Conservation (phyloP, 2,329 filamentous ascomycete genomes). For the Cordyceps sp. region DNA sequence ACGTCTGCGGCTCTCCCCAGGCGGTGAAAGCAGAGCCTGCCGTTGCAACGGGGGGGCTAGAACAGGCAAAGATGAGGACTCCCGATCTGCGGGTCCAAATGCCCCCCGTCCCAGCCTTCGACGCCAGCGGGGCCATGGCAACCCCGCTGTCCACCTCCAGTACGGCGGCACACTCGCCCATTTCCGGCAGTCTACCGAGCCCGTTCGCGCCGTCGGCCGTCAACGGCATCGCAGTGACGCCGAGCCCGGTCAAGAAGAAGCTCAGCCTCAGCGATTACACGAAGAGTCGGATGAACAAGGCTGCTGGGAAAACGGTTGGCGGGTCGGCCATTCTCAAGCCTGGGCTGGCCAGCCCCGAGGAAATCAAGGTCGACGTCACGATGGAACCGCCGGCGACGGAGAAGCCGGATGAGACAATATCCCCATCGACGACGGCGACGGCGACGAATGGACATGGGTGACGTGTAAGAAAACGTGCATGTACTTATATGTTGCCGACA, state of each 20-base stretch:
- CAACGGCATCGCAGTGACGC: slow-evolving; percentile 28
- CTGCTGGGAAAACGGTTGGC: slow-evolving; percentile 19
- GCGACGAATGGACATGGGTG: slow-evolving; percentile 12
- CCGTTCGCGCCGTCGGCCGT: slow-evolving; percentile 24
- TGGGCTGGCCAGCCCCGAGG: slow-evolving; percentile 17
- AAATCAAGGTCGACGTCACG: slow-evolving; percentile 18
- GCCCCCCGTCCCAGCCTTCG: slow-evolving; percentile 36
- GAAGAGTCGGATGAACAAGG: slow-evolving; percentile 40
- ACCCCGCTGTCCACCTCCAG: slow-evolving; percentile 31
- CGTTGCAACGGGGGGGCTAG: slow-evolving; percentile 4
- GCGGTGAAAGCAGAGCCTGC: slow-evolving; percentile 8
- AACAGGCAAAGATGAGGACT: slow-evolving; percentile 18
- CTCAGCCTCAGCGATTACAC: slow-evolving; percentile 50
- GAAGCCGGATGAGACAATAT: slow-evolving; percentile 11
- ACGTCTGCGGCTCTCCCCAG: slow-evolving; percentile 14
- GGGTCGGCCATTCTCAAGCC: slow-evolving; percentile 15
- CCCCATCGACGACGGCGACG: slow-evolving; percentile 7
- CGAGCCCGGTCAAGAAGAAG: slow-evolving; percentile 51
- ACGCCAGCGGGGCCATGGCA: slow-evolving; percentile 19
- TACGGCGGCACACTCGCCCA: slow-evolving; percentile 31
- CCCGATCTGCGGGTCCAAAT: slow-evolving; percentile 37
- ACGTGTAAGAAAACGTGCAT: slow-evolving; percentile 5
- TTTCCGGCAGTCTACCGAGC: slow-evolving; percentile 20
- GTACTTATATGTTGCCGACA: slow-evolving; percentile 5
- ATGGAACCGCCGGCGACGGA: slow-evolving; percentile 13